Percentiles rank a stretch among this genome's conserved stretches.
Evolutionary conservation across 306 rosid species (phyloP).

Genomic region (Dryas octopetala): DNA sequence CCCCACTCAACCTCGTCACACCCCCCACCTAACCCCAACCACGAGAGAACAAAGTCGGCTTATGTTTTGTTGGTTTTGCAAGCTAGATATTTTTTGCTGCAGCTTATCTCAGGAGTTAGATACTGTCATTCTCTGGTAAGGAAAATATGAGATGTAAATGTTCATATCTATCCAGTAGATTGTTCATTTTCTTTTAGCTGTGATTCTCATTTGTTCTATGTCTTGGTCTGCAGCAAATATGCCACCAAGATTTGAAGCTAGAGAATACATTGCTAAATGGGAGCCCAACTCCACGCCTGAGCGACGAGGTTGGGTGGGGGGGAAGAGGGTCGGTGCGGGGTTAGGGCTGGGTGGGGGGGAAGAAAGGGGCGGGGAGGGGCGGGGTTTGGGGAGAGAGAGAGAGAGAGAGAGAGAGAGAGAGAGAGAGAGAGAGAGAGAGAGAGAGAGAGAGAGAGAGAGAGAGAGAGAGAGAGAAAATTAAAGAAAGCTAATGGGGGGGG

Average conservation of each 20-base stretch:
- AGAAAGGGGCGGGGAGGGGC: too few relatives aligned
- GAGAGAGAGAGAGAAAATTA: too few relatives aligned
- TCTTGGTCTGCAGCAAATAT: constrained; percentile 62
- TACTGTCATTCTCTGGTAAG: constrained; percentile 78
- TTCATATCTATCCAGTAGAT: constrained; percentile 3
- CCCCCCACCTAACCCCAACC: too few relatives aligned
- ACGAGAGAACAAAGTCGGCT: background rate
- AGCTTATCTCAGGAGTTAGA: constrained; percentile 86
- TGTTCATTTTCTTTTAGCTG: constrained; percentile 9
- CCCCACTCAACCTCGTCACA: too few relatives aligned
- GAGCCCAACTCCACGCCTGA: constrained; percentile 85
- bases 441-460: too few relatives aligned
- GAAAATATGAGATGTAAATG: background rate
- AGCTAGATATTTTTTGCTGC: constrained; percentile 92
- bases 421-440: too few relatives aligned
- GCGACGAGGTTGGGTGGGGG: too few relatives aligned
- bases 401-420: too few relatives aligned
- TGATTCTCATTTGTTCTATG: constrained; percentile 12
- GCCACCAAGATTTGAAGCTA: constrained; percentile 83
- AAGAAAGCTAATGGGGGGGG: too few relatives aligned
- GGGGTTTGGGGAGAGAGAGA: too few relatives aligned
- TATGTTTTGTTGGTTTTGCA: constrained; percentile 30
- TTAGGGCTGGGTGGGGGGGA: too few relatives aligned
- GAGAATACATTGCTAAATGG: constrained; percentile 84
- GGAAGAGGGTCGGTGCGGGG: too few relatives aligned